phyloP scores from a whole-genome alignment of 164 flowering plant species.

The Saururus chinensis region DNA sequence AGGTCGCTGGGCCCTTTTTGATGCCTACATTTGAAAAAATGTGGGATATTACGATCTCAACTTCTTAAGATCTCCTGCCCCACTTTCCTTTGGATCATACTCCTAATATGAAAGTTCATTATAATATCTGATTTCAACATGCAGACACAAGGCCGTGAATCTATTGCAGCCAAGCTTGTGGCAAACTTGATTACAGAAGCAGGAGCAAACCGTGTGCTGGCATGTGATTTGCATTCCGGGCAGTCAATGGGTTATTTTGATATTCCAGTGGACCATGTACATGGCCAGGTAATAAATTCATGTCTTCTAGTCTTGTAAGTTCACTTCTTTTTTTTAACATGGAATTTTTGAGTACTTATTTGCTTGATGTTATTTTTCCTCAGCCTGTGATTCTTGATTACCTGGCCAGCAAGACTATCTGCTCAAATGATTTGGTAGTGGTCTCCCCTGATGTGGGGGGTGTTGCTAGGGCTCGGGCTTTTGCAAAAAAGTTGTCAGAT shows the following conservation, averaged over 20 bases:
- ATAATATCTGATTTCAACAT: not conserved
- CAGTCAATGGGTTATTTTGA: conserved; percentile 99
- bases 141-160: conserved; percentile 98
- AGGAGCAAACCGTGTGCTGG: conserved; percentile 94
- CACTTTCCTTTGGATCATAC: not conserved
- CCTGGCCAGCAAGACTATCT: conserved; percentile 85
- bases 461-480: conserved; percentile 95
- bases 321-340: too few species aligned
- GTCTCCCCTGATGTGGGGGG: conserved; percentile 99
- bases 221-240: conserved; percentile 98
- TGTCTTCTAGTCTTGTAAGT: not conserved
- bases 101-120: not conserved
- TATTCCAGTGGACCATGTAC: conserved; percentile 95
- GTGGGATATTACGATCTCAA: not conserved
- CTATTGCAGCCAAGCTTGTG: conserved; percentile 97
- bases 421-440: conserved; percentile 85
- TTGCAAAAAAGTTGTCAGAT: conserved; percentile 95
- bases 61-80: not conserved
- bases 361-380: conserved; percentile 1
- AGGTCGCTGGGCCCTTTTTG: conserved; percentile 1
- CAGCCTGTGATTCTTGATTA: conserved; percentile 98
- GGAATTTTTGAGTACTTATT: not conserved
- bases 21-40: too few species aligned
- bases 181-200: conserved; percentile 95
- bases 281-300: conserved; percentile 58